A percentile compares a stretch with the other conserved stretches of the same genome.
Conservation (phyloP, 2,329 filamentous ascomycete genomes). For the Beauveria scarabaeidicola region DNA sequence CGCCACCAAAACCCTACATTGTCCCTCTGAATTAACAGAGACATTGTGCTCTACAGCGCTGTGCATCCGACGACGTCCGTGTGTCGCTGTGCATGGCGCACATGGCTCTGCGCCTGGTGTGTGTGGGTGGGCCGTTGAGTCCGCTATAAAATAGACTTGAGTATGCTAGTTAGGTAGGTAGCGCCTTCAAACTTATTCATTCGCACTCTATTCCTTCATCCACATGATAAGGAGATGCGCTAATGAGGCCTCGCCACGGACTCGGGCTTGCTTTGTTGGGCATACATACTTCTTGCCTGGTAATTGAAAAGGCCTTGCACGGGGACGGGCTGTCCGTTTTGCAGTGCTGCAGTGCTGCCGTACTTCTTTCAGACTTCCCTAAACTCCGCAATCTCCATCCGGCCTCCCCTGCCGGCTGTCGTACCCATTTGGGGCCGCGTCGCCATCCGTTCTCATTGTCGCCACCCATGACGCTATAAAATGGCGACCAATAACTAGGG, state of each 20-base stretch:
- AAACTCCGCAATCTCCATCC: slow-evolving; percentile 1
- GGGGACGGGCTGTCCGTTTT: too few species aligned
- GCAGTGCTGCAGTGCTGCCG: neutral
- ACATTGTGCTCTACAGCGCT: neutral
- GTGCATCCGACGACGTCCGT: neutral
- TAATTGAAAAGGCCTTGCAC: too few species aligned
- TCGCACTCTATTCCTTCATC: neutral
- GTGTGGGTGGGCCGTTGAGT: neutral
- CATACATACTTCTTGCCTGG: too few species aligned
- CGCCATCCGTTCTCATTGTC: neutral
- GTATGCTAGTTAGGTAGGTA: neutral
- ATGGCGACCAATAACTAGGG: neutral
- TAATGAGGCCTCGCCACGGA: neutral
- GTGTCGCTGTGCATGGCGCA: too few species aligned
- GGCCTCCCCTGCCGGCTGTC: neutral
- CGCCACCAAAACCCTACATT: too few species aligned
- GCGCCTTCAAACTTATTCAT: neutral
- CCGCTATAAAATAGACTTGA: neutral
- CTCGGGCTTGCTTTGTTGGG: neutral
- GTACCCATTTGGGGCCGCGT: neutral
- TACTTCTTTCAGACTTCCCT: neutral
- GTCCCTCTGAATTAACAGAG: too few species aligned
- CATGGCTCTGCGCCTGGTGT: too few species aligned
- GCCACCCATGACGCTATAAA: slow-evolving; percentile 1
- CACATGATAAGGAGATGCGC: too few species aligned